Base-by-base conservation (phyloP, 768 basidiomycete genomes). In the Mycena vitilis region DNA sequence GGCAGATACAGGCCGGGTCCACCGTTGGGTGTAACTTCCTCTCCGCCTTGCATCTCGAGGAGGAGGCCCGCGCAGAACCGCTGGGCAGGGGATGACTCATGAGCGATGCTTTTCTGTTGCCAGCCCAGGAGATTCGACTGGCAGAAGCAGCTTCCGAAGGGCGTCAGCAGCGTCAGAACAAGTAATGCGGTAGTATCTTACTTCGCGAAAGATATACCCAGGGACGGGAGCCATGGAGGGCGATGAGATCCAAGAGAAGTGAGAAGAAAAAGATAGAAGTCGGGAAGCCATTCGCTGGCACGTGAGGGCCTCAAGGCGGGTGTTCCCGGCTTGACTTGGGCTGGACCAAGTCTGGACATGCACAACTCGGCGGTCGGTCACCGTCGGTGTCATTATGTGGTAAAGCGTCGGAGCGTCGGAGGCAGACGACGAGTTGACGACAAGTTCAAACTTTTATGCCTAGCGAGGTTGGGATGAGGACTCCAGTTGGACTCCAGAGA, bases 31-130 rank as follows among this genome's bases (percentile, higher is more conserved):
- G 5, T 54, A 10, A 22, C 16, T 22, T 56, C 5, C 10, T 2
- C 11, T 1, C 9, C 20, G 25, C 13, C 20, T 23, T n/a, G 5
- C n/a, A 5, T 45, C 6, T 45, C 16, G 15, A 18, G 8, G 36
- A 5, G 47, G 8, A 60, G 59, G 10, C n/a, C 47, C 34, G 48
- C 59, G 36, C 59, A 60, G 47, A 60, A 60, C 10, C 47, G 59
- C 22, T 20, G 45, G 38, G 59, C 45, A 49, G 59, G 18, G 16
- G 59, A 60, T 22, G n/a, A n/a, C n/a, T n/a, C n/a, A n/a, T n/a
- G 36, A 20, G 42, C 22, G 30, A 22, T 42, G 15, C 23, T 42
- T 42, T 42, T 22, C 34, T 48, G 23, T 42, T 2, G 16, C 10
- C 10, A 42, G 10, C n/a, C 49, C 59, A 16, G 47, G 49, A 38